These are phyloP conservation scores for Aspergillus neotritici DNA, from an alignment of 2,329 filamentous ascomycete genomes.

Conservation along the genomic window DNA sequence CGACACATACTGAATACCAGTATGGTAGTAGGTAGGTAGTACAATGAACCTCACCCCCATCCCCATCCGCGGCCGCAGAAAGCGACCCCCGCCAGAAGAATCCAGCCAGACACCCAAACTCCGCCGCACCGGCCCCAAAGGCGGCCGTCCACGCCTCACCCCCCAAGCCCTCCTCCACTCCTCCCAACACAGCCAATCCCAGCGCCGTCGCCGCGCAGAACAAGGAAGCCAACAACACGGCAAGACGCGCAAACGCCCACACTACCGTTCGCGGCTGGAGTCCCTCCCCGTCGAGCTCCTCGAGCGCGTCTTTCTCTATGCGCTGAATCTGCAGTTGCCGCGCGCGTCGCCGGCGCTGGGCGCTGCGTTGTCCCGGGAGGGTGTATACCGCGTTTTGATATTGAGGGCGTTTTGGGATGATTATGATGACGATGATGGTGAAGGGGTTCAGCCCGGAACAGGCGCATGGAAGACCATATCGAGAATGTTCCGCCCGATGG, in stretches of 20 bases:
- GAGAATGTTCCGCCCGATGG: conserved; percentile 31
- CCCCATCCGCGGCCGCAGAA: conserved; percentile 26
- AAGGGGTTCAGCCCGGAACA: not conserved
- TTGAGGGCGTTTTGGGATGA: conserved; percentile 38
- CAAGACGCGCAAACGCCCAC: conserved; percentile 9
- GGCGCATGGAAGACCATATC: conserved; percentile 17
- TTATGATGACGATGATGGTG: not conserved
- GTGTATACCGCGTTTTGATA: conserved; percentile 38
- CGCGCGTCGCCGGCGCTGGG: conserved; percentile 39
- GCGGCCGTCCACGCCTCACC: conserved; percentile 14
- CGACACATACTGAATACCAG: too few relatives aligned
- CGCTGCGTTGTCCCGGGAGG: conserved; percentile 35
- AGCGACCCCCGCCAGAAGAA: conserved; percentile 7
- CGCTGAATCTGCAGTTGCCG: conserved; percentile 42
- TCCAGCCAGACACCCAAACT: conserved; percentile 3
- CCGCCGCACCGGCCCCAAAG: conserved; percentile 12
- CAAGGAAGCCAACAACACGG: not conserved
- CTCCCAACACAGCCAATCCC: conserved; percentile 9
- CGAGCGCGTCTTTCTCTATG: conserved; percentile 49
- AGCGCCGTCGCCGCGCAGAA: conserved; percentile 9
- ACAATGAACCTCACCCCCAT: conserved; percentile 23
- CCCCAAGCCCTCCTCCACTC: conserved; percentile 5
- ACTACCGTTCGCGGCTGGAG: conserved; percentile 35
- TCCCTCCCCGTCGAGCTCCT: conserved; percentile 46
- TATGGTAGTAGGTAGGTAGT: too few relatives aligned